Evolutionary conservation across 345 rosid species (phyloP), one percentile per base, ranked within the genome.

Genomic region (Mangifera indica): DNA sequence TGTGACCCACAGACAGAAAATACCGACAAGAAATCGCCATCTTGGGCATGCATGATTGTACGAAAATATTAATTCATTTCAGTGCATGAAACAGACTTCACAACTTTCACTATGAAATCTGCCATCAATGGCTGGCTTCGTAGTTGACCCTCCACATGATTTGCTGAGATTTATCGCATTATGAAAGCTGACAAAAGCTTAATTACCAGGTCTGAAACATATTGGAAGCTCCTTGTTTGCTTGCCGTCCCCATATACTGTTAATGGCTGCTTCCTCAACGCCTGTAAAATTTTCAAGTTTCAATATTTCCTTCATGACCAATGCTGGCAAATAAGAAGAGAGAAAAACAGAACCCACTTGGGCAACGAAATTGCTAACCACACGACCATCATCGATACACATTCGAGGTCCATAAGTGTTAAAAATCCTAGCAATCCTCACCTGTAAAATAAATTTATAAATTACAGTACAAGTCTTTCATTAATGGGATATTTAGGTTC

Each of bases 161-260:
- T n/a, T n/a, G n/a, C n/a, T n/a, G n/a, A n/a, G n/a, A n/a, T n/a
- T n/a, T 34, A 34, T 5, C 5, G 2, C 40, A 34, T 5, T 37
- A 37, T 37, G 7, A 37, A 37, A 7, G 42, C 42, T 37, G 42
- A 37, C 42, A 37, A 37, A 7, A 7, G 42, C 42, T 37, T 37
- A 37, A 51, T 76, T 82, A 88, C 97, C 90, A 91, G 78, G 76
- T 91, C 97, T 15, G 97, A 89, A 72, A 91, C 97, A 72, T 79
- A 91, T 77, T 89, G 97, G 81, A 91, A 91, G 76, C 97, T 91
- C 75, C 97, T 82, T 13, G 97, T 91, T 70, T 91, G 97, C 82
- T 91, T 91, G 40, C 97, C 97, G 76, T 91, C 97, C 25, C 97
- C 95, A 58, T 92, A 92, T 5, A 92, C 97, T 48, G 97, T 92